Percentiles rank a stretch among this genome's conserved stretches.
Conservation (phyloP, 2,329 filamentous ascomycete species). For the Emergomyces orientalis region DNA sequence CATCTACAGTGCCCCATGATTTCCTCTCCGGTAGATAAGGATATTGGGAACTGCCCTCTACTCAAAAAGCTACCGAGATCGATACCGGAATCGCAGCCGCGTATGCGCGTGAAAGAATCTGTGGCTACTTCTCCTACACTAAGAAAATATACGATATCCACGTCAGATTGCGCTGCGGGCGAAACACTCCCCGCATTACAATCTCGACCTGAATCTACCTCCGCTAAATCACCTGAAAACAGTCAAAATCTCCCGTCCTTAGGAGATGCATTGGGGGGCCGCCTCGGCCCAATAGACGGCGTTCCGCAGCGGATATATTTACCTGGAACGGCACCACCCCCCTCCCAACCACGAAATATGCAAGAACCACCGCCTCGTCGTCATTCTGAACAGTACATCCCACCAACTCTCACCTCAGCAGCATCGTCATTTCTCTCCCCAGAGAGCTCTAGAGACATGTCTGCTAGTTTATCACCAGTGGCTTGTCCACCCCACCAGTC, state of each 20-base stretch:
- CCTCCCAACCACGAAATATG: constrained; percentile 18
- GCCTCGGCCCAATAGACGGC: constrained; percentile 20
- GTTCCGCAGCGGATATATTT: constrained; percentile 20
- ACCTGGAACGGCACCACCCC: constrained; percentile 20
- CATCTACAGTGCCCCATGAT: neutral
- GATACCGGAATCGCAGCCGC: constrained; percentile 3
- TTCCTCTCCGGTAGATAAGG: constrained; percentile 1
- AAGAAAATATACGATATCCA: constrained; percentile 26
- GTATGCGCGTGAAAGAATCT: constrained; percentile 16
- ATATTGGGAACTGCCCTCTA: neutral
- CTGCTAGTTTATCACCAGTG: constrained; percentile 27
- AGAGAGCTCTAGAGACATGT: constrained; percentile 29
- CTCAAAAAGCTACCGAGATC: constrained; percentile 2
- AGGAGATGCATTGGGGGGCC: constrained; percentile 28
- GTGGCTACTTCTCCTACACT: constrained; percentile 23
- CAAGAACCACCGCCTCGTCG: constrained; percentile 15
- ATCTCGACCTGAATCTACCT: constrained; percentile 27
- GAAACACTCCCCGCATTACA: constrained; percentile 34
- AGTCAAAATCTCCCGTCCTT: constrained; percentile 33
- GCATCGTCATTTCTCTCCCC: constrained; percentile 33
- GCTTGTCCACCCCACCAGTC: constrained; percentile 4
- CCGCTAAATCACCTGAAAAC: constrained; percentile 26
- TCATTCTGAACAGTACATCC: constrained; percentile 23
- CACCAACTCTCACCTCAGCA: constrained; percentile 12
- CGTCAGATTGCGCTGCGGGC: constrained; percentile 23